Conservation (phyloP, 2,329 filamentous ascomycete species). For the Colletotrichum neosansevieriae region DNA sequence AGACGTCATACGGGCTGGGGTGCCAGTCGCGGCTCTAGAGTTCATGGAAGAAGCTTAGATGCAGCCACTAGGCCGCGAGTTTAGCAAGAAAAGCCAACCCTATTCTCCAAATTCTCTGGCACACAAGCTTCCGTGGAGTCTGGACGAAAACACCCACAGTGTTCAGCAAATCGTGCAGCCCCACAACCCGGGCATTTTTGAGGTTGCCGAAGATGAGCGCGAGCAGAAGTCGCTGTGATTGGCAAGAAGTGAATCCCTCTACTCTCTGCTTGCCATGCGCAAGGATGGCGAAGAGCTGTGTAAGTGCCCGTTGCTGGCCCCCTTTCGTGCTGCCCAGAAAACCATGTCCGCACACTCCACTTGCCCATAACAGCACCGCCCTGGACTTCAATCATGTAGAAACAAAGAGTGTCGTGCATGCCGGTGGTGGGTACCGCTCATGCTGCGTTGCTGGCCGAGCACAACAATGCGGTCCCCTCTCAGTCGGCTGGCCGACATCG, state of each 20-base stretch:
- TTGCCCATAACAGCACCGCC: slow-evolving; percentile 1
- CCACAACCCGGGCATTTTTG: slow-evolving; percentile 68
- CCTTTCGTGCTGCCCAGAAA: not conserved
- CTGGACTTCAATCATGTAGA: slow-evolving; percentile 19
- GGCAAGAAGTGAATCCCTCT: slow-evolving; percentile 79
- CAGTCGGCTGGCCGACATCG: slow-evolving; percentile 77
- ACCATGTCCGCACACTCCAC: slow-evolving; percentile 13
- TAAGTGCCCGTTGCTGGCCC: not conserved
- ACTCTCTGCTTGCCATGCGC: slow-evolving; percentile 76
- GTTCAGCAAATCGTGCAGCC: slow-evolving; percentile 63
- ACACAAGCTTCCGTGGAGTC: slow-evolving; percentile 67
- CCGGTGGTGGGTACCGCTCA: slow-evolving; percentile 3
- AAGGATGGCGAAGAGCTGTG: slow-evolving; percentile 73
- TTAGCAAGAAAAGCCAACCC: slow-evolving; percentile 77
- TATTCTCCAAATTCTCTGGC: slow-evolving; percentile 81
- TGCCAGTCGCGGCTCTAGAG: slow-evolving; percentile 75
- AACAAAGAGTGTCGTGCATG: slow-evolving; percentile 22
- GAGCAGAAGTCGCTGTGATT: slow-evolving; percentile 78
- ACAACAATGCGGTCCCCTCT: slow-evolving; percentile 72
- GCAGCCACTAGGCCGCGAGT: slow-evolving; percentile 67
- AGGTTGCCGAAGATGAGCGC: slow-evolving; percentile 72
- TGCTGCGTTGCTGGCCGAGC: slow-evolving; percentile 24
- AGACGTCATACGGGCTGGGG: slow-evolving; percentile 71
- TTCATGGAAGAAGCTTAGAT: slow-evolving; percentile 74
- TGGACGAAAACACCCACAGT: slow-evolving; percentile 69